Evolutionary conservation across 768 basidiomycete genomes (phyloP).

Genomic region (Boletellus ananas): DNA sequence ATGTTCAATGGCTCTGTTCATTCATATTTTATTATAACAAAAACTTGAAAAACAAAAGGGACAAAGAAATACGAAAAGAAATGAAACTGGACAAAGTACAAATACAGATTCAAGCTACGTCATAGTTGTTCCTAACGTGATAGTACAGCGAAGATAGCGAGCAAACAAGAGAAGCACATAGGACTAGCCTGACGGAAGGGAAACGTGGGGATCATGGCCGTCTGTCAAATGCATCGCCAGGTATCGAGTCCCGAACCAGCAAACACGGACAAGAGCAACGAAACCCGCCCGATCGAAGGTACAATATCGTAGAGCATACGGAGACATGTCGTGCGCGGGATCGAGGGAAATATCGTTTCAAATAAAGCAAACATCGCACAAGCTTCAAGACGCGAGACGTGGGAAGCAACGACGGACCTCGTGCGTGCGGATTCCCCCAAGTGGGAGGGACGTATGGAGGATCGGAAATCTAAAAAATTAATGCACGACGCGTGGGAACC

Average conservation of each 20-base stretch:
- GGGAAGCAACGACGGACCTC: background rate
- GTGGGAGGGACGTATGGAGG: background rate
- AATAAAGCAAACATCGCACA: background rate
- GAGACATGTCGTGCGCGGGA: background rate
- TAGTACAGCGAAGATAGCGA: slow-evolving; percentile 18
- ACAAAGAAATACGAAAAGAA: background rate
- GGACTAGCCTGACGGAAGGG: background rate
- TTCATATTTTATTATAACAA: background rate
- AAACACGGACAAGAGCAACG: background rate
- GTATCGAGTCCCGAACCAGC: slow-evolving; percentile 1
- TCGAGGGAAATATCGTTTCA: background rate
- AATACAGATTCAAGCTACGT: slow-evolving; percentile 18
- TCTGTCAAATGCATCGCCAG: background rate
- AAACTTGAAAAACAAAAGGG: background rate
- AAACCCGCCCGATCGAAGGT: slow-evolving; percentile 1
- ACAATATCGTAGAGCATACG: slow-evolving; percentile 13
- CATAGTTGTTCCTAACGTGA: background rate
- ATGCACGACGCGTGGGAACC: too few relatives aligned
- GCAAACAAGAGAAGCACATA: slow-evolving; percentile 1
- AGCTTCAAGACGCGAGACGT: background rate
- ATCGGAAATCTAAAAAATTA: too few relatives aligned
- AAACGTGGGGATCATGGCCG: too few relatives aligned
- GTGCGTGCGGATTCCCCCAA: background rate
- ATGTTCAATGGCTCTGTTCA: too few relatives aligned
- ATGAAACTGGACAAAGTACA: slow-evolving; percentile 4